Conservation (phyloP, 768 basidiomycete species). For the Cystobasidium onofrii region DNA sequence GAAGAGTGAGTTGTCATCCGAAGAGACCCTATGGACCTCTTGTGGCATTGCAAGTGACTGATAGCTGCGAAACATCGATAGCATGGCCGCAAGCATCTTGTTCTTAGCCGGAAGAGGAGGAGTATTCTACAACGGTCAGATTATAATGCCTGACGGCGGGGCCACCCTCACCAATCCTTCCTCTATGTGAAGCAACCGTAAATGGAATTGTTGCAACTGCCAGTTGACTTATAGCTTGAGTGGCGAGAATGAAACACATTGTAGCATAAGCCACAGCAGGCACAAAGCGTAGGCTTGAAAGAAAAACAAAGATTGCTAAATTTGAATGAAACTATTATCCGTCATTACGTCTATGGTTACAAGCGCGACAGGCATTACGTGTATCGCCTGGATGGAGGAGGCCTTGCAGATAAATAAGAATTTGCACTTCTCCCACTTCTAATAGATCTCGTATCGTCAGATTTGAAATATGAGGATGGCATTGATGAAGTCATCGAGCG, state of each 20-base stretch:
- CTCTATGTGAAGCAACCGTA: background rate
- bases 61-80: background rate
- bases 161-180: background rate
- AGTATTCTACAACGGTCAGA: conserved; percentile 11
- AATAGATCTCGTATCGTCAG: background rate
- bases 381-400: background rate
- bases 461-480: background rate
- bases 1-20: background rate
- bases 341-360: too few species aligned
- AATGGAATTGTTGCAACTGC: too few species aligned
- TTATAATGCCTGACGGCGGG: background rate
- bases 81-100: conserved; percentile 12
- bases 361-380: background rate
- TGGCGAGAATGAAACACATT: too few species aligned
- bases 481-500: background rate
- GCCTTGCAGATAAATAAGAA: background rate
- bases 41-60: too few species aligned
- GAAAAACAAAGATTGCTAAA: too few species aligned
- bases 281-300: background rate
- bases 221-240: too few species aligned
- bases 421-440: background rate
- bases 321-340: too few species aligned
- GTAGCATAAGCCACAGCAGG: background rate
- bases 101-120: conserved; percentile 3
- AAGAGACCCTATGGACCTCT: too few species aligned